Conservation (phyloP, 352 stramenopile species). For the Pythium dissimile region DNA sequence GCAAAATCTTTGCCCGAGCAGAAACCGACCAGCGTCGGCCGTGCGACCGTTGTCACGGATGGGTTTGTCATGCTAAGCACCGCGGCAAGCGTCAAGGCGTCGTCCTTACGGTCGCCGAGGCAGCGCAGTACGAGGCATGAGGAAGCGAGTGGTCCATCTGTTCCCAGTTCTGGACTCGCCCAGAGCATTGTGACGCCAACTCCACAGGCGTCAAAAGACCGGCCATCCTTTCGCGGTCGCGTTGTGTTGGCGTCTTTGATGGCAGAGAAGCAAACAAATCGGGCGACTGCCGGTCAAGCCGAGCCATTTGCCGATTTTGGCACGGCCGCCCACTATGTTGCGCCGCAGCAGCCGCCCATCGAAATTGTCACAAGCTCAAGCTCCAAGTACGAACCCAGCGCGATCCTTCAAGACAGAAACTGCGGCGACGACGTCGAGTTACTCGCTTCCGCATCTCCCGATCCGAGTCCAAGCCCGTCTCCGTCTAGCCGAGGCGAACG, state of each 20-base stretch:
- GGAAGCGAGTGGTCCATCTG: background rate
- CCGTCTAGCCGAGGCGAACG: too few species aligned
- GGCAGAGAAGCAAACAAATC: background rate
- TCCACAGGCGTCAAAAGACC: background rate
- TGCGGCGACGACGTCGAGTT: too few species aligned
- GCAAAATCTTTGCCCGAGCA: too few species aligned
- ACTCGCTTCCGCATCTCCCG: too few species aligned
- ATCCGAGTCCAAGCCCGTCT: too few species aligned
- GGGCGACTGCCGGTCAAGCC: background rate
- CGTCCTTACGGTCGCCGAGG: conserved; percentile 1
- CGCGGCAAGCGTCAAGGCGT: background rate
- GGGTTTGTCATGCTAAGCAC: background rate
- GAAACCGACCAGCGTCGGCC: too few species aligned
- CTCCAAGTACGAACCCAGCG: too few species aligned
- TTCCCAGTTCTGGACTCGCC: too few species aligned
- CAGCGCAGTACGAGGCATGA: background rate
- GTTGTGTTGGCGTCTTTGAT: conserved; percentile 4
- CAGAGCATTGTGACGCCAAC: background rate
- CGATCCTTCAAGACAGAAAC: too few species aligned
- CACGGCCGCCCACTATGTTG: background rate
- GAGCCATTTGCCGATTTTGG: background rate
- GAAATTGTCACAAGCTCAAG: background rate
- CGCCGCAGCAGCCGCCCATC: background rate
- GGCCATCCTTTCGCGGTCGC: background rate
- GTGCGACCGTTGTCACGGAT: too few species aligned